phyloP scores from a whole-genome alignment of 192 early-diverging fungal species.

The Podila horticola region DNA sequence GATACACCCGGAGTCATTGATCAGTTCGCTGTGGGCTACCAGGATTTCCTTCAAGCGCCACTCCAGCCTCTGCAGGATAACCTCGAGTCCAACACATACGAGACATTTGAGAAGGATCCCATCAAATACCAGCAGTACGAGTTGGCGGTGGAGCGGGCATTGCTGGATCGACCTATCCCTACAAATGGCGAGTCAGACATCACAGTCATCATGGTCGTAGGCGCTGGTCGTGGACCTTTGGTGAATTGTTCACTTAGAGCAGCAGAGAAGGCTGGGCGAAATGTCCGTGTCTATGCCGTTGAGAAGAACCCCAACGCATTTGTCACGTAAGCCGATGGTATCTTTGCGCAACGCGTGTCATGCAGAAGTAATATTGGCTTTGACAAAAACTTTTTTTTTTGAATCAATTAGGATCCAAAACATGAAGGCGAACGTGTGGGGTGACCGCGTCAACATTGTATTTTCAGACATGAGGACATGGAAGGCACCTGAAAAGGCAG shows the following conservation, averaged over 20 bases:
- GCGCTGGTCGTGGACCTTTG: slow-evolving; percentile 95
- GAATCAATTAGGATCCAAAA: slow-evolving; percentile 68
- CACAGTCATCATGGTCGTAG: slow-evolving; percentile 90
- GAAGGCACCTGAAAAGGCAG: slow-evolving; percentile 76
- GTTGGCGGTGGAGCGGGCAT: slow-evolving; percentile 64
- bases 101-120: slow-evolving; percentile 95
- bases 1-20: slow-evolving; percentile 73
- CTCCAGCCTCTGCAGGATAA: slow-evolving; percentile 95
- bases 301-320: slow-evolving; percentile 99
- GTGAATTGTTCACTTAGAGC: slow-evolving; percentile 90
- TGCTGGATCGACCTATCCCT: slow-evolving; percentile 59
- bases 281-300: slow-evolving; percentile 83
- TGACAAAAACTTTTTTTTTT: slow-evolving; percentile 10
- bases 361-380: not conserved
- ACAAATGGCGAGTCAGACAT: slow-evolving; percentile 29
- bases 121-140: slow-evolving; percentile 96
- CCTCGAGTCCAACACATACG: slow-evolving; percentile 92
- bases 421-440: slow-evolving; percentile 81
- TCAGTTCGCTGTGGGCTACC: slow-evolving; percentile 84
- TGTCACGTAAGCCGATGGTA: slow-evolving; percentile 67
- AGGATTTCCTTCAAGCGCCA: slow-evolving; percentile 90
- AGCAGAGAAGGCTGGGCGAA: slow-evolving; percentile 64
- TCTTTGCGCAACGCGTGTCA: too few species aligned
- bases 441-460: slow-evolving; percentile 81
- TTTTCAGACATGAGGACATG: slow-evolving; percentile 93